Evolutionary conservation across 495 filamentous ascomycete genomes (phyloP).

Genomic region (Copromyces sp.): DNA sequence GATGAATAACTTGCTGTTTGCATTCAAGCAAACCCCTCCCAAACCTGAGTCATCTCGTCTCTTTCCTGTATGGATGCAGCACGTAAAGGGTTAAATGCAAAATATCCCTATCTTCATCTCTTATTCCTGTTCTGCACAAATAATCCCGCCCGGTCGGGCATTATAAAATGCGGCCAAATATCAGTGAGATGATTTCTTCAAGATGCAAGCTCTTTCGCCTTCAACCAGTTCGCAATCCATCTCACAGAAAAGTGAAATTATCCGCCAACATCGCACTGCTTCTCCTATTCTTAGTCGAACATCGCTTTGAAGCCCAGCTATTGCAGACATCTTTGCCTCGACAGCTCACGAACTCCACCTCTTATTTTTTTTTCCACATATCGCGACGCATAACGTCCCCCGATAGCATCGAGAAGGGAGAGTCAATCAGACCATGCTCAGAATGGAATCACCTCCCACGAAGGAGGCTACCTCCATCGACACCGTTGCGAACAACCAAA

Average conservation of each 20-base stretch:
- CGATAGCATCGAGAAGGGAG: neutral
- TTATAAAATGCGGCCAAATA: neutral
- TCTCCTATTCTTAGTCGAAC: neutral
- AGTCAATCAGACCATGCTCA: neutral
- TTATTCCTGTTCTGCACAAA: neutral
- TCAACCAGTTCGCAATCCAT: neutral
- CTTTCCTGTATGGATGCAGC: neutral
- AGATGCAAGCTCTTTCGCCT: neutral
- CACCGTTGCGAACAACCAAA: neutral
- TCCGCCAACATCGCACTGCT: neutral
- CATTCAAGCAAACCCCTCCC: neutral
- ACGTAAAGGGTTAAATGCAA: neutral
- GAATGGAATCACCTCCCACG: neutral
- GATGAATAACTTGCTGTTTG: neutral
- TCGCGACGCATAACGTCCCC: neutral
- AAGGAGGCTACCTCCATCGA: neutral
- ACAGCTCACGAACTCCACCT: neutral
- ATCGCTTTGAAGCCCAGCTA: neutral
- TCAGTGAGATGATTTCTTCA: neutral
- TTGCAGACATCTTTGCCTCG: neutral
- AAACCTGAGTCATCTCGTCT: neutral
- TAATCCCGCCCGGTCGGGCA: neutral
- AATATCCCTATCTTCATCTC: neutral
- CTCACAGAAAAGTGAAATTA: neutral
- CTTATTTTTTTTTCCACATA: neutral